Conservation (phyloP, 495 filamentous ascomycete species). For the Beverwykella pulmonaria region DNA sequence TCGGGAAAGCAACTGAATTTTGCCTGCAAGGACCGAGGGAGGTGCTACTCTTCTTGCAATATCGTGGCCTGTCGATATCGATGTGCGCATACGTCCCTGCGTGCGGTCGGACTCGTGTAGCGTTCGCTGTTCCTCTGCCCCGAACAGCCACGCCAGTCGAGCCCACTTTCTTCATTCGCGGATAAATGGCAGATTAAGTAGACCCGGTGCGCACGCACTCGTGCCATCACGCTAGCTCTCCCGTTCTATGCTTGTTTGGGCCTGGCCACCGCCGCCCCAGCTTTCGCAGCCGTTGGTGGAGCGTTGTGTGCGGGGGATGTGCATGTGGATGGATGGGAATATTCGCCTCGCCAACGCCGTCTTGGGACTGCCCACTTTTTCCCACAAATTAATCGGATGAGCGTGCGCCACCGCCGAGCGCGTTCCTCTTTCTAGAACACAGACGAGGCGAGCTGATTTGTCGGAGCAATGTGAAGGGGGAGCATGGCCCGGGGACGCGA, state of each 20-base stretch:
- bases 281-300: neutral
- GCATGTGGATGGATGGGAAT: neutral
- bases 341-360: neutral
- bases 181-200: neutral
- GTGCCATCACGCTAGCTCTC: neutral
- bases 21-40: neutral
- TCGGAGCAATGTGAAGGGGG: no score
- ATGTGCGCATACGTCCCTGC: neutral
- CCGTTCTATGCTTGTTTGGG: neutral
- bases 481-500: constrained; percentile 2
- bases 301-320: neutral
- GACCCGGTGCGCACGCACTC: neutral
- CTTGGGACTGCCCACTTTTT: neutral
- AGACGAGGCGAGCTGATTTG: constrained; percentile 12
- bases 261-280: neutral
- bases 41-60: neutral
- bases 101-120: neutral
- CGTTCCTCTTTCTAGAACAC: constrained; percentile 16
- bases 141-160: neutral
- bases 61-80: neutral
- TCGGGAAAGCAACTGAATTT: neutral
- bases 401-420: neutral
- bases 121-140: neutral
- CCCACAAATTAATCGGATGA: neutral
- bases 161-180: neutral